phyloP scores from a whole-genome alignment of 2,329 filamentous ascomycete genomes.

The Venturia aucupariae region DNA sequence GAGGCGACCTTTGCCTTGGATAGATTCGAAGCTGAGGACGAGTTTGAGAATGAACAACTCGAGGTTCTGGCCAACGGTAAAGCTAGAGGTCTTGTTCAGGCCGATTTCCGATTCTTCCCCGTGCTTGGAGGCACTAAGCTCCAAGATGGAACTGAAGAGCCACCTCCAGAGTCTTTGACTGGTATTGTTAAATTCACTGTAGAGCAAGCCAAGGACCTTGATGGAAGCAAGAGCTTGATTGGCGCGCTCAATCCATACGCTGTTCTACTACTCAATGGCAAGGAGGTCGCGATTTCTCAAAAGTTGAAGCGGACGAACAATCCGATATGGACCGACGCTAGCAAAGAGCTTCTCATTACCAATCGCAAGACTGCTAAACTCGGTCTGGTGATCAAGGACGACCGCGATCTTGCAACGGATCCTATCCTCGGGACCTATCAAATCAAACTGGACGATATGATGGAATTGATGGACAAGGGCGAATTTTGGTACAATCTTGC shows the following conservation, averaged over 20 bases:
- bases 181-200: conserved; percentile 91
- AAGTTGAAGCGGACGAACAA: conserved; percentile 96
- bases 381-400: conserved; percentile 89
- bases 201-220: conserved; percentile 93
- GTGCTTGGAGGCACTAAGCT: conserved; percentile 65
- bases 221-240: conserved; percentile 83
- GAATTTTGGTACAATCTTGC: conserved; percentile 93
- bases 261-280: conserved; percentile 78
- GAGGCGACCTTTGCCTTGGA: conserved; percentile 79
- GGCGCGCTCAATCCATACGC: conserved; percentile 89
- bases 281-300: conserved; percentile 79
- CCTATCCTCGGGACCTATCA: conserved; percentile 86
- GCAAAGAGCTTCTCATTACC: conserved; percentile 90
- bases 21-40: conserved; percentile 63
- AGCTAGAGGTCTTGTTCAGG: conserved; percentile 66
- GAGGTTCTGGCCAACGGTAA: conserved; percentile 82
- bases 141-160: conserved; percentile 67
- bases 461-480: conserved; percentile 82
- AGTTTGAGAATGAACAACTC: conserved; percentile 75
- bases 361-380: conserved; percentile 85
- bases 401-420: conserved; percentile 74
- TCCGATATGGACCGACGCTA: conserved; percentile 87
- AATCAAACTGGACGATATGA: conserved; percentile 88
- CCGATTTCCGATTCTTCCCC: conserved; percentile 91
- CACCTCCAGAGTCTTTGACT: conserved; percentile 80